Base-by-base conservation (phyloP, 768 basidiomycete genomes). In the Kwoniella newhampshirensis region DNA sequence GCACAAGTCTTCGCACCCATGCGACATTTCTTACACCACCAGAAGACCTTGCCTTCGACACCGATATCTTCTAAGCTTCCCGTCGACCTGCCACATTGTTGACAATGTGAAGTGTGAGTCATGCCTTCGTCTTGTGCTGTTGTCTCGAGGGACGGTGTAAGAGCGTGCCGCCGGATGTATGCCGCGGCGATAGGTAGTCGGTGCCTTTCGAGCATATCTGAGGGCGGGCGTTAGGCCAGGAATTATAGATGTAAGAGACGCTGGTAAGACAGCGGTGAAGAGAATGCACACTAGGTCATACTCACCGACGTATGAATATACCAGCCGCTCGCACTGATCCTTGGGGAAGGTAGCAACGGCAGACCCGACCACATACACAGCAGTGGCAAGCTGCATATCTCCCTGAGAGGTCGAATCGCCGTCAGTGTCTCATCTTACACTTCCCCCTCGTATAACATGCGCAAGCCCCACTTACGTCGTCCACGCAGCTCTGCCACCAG, bases 11-110 rank as follows among this genome's bases (percentile, higher is more conserved):
- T 63, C 18, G 71, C 71, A 9, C 57, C 58, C 12, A 59, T 28
- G 44, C 51, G 59, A 51, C 71, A 73, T 32, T 49, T 40, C 48
- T 64, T 66, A 55, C 71, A 73, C 61, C 61, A 70, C 68, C 71
- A 73, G 41, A 70, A 66, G 15, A 37, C 49, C 51, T 57, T 67
- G 11, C 51, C 64, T 26, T 58, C 50, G 4, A 54, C 43, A 18
- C 62, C 64, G 15, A 66, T 67, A 55, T 73, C 71, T 39, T 71
- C 69, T 32, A 70, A 30, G 12, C 57, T 46, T 5, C 68, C 71
- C 1, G 68, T 70, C 3, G 68, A 54, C 40, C 64, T 66, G 12
- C 62, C 54, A 50, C 71, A 73, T 48, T 54, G 18, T 18, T 51
- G 42, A 48, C 71, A 73, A 26, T 60, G 57, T 9, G 60, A 32